A percentile compares a stretch with the other conserved stretches of the same genome.
Evolutionary conservation across 345 rosid genomes (phyloP).

Genomic region (Rhizophora apiculata): DNA sequence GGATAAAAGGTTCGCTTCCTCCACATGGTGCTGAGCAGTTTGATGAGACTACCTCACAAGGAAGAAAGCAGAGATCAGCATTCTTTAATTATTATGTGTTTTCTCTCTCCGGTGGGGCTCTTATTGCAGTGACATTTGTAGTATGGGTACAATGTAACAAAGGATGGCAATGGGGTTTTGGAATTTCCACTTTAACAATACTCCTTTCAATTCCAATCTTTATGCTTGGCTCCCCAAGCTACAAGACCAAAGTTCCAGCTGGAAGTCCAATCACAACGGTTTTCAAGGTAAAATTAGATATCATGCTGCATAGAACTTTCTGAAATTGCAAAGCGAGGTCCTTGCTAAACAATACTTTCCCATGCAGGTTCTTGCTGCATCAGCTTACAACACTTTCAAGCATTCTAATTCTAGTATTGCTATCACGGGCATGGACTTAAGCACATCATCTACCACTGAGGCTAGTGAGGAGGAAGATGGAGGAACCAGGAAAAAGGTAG

Average conservation of each 20-base stretch:
- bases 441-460: constrained; percentile 29
- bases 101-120: constrained; percentile 79
- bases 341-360: constrained; percentile 7
- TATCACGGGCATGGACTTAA: constrained; percentile 33
- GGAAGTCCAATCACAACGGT: constrained; percentile 83
- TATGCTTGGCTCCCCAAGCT: constrained; percentile 63
- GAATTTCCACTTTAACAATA: constrained; percentile 63
- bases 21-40: constrained; percentile 96
- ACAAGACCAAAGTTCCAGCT: constrained; percentile 60
- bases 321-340: constrained; percentile 1
- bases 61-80: constrained; percentile 75
- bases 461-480: constrained; percentile 29
- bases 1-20: constrained; percentile 88
- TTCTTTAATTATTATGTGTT: constrained; percentile 87
- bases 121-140: constrained; percentile 81
- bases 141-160: constrained; percentile 94
- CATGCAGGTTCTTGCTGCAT: constrained; percentile 53
- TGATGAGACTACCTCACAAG: constrained; percentile 60
- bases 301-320: neutral
- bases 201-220: constrained; percentile 67
- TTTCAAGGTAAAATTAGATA: constrained; percentile 51
- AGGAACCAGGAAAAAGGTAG: constrained; percentile 12
- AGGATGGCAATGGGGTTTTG: constrained; percentile 95
- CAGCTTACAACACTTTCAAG: constrained; percentile 35
- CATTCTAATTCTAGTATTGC: constrained; percentile 34